A percentile compares a stretch with the other conserved stretches of the same genome.
phyloP scores from a whole-genome alignment of 495 filamentous ascomycete species.

The Lepraria neglecta region DNA sequence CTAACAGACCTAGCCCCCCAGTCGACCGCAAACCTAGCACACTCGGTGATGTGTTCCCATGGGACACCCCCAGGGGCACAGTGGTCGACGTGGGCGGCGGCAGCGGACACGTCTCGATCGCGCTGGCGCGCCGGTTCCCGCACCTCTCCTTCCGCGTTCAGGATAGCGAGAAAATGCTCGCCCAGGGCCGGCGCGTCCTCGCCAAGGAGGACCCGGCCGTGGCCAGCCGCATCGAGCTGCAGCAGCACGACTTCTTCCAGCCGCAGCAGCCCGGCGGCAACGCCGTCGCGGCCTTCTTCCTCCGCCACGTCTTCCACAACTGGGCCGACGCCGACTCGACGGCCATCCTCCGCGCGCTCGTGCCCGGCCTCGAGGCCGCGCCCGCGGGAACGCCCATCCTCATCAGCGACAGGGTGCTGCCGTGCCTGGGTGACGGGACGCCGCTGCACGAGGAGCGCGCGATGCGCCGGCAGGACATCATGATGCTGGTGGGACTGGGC shows the following conservation, averaged over 20 bases:
- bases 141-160: constrained; percentile 33
- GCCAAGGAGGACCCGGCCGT: constrained; percentile 2
- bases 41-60: constrained; percentile 14
- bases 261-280: constrained; percentile 41
- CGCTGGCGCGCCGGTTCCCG: constrained; percentile 22
- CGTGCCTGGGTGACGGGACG: background rate
- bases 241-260: constrained; percentile 45
- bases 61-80: constrained; percentile 6
- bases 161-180: constrained; percentile 27
- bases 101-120: constrained; percentile 28
- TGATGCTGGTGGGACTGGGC: constrained; percentile 13
- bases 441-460: constrained; percentile 14
- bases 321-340: constrained; percentile 36
- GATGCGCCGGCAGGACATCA: constrained; percentile 11
- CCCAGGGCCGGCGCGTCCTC: constrained; percentile 11
- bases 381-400: constrained; percentile 5
- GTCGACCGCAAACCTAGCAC: constrained; percentile 16
- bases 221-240: constrained; percentile 34
- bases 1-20: background rate
- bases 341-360: background rate
- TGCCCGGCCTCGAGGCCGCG: constrained; percentile 3
- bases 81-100: constrained; percentile 38
- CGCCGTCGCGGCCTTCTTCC: constrained; percentile 39
- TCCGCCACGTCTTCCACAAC: constrained; percentile 39
- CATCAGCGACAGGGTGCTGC: constrained; percentile 14